phyloP scores from a whole-genome alignment of 331 rosid genomes.

The Saraca asoca region DNA sequence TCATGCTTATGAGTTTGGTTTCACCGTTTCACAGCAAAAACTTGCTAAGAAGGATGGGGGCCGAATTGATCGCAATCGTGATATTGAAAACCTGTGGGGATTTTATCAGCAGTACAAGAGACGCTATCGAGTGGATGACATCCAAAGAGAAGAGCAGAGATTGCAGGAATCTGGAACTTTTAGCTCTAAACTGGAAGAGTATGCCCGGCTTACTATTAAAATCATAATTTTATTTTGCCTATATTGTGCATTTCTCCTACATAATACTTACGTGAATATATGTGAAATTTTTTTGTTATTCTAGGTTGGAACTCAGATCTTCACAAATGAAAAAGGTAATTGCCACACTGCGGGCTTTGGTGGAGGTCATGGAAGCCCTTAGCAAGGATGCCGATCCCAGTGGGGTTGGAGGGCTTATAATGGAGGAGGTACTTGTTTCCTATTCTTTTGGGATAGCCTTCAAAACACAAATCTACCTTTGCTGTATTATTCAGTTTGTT shows the following conservation, averaged over 20 bases:
- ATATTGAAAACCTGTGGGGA: slow-evolving; percentile 79
- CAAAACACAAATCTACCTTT: slow-evolving; percentile 2
- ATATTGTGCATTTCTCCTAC: slow-evolving; percentile 5
- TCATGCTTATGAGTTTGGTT: slow-evolving; percentile 19
- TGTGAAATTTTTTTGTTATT: slow-evolving; percentile 39
- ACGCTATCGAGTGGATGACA: slow-evolving; percentile 71
- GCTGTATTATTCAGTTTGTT: slow-evolving; percentile 9
- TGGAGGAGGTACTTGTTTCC: slow-evolving; percentile 72
- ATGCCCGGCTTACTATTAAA: slow-evolving; percentile 40
- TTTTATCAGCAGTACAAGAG: slow-evolving; percentile 77
- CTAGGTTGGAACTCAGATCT: slow-evolving; percentile 54
- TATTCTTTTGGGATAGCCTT: slow-evolving; percentile 29
- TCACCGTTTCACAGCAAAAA: slow-evolving; percentile 69
- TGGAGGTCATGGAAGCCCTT: slow-evolving; percentile 93
- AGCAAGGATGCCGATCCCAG: slow-evolving; percentile 78
- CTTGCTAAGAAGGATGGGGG: slow-evolving; percentile 77
- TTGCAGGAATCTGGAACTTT: slow-evolving; percentile 83
- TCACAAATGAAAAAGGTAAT: slow-evolving; percentile 68
- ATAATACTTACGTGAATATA: slow-evolving; percentile 16
- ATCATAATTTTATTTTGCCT: slow-evolving; percentile 13
- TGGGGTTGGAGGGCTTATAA: slow-evolving; percentile 79
- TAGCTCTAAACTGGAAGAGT: slow-evolving; percentile 79
- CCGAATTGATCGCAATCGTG: slow-evolving; percentile 70
- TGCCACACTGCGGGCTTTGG: slow-evolving; percentile 78
- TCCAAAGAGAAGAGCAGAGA: slow-evolving; percentile 75